These are phyloP conservation scores for Entonaema liquescens DNA, from an alignment of 495 filamentous ascomycete species.

Conservation along the genomic window DNA sequence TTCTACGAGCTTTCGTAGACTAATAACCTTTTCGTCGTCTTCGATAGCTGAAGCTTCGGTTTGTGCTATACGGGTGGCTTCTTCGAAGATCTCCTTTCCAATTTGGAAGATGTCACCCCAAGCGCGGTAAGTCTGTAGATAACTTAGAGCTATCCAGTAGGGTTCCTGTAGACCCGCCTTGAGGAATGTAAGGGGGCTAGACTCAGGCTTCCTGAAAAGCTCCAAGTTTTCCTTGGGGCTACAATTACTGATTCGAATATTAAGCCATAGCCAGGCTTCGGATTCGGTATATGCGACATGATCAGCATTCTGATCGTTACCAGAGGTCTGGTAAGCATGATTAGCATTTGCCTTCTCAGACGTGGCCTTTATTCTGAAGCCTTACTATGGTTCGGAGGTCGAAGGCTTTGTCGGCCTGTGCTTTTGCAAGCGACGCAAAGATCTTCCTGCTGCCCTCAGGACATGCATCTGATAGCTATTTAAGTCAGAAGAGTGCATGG, in stretches of 20 bases:
- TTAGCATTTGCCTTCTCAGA: neutral
- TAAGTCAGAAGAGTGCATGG: slow-evolving; percentile 36
- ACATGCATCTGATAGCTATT: slow-evolving; percentile 48
- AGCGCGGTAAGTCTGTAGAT: slow-evolving; percentile 12
- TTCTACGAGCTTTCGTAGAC: neutral
- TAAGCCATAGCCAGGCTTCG: slow-evolving; percentile 36
- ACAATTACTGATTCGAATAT: slow-evolving; percentile 30
- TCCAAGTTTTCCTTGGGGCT: slow-evolving; percentile 30
- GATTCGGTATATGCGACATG: slow-evolving; percentile 12
- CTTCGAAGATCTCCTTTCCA: slow-evolving; percentile 23
- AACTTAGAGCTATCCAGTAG: slow-evolving; percentile 14
- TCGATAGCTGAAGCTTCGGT: slow-evolving; percentile 17
- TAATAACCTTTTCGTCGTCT: slow-evolving; percentile 11
- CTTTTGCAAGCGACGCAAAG: slow-evolving; percentile 51
- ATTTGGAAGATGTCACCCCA: slow-evolving; percentile 31
- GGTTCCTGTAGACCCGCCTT: slow-evolving; percentile 21
- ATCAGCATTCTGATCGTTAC: neutral
- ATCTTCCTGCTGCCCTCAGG: slow-evolving; percentile 50
- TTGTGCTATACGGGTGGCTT: slow-evolving; percentile 20
- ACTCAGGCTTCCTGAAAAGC: slow-evolving; percentile 26
- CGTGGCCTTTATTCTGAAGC: neutral
- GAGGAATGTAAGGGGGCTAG: slow-evolving; percentile 37
- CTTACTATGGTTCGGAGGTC: slow-evolving; percentile 51
- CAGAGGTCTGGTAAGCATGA: slow-evolving; percentile 3
- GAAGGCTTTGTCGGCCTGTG: slow-evolving; percentile 55